phyloP scores from a whole-genome alignment of 805 yeast genomes.

The Candida morakotiae region DNA sequence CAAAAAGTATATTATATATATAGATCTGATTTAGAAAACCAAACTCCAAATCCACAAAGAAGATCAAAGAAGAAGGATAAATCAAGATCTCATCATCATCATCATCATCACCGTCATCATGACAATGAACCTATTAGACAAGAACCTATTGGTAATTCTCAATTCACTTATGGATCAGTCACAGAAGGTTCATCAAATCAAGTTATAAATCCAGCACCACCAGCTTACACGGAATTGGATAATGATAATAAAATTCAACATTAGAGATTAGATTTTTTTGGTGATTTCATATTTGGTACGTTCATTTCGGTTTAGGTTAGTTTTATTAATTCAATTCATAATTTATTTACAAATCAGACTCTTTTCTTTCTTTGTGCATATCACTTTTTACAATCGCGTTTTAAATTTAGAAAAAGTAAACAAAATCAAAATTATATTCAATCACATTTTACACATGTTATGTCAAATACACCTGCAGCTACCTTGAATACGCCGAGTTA shows the following conservation, averaged over 20 bases:
- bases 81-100: slow-evolving; percentile 2
- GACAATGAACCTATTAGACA: slow-evolving; percentile 5
- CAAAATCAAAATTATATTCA: not conserved
- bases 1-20: slow-evolving; percentile 31
- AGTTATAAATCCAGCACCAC: slow-evolving; percentile 23
- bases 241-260: slow-evolving; percentile 11
- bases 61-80: not conserved
- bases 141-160: slow-evolving; percentile 8
- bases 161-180: slow-evolving; percentile 25
- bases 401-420: slow-evolving; percentile 2
- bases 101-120: slow-evolving; percentile 7
- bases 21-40: slow-evolving; percentile 31
- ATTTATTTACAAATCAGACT: too few species aligned
- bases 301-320: too few species aligned
- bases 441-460: slow-evolving; percentile 5
- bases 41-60: slow-evolving; percentile 7
- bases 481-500: slow-evolving; percentile 5
- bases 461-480: slow-evolving; percentile 4
- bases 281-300: not conserved
- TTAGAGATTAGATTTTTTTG: not conserved
- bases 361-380: too few species aligned
- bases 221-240: slow-evolving; percentile 28
- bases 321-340: too few species aligned
- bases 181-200: slow-evolving; percentile 14
- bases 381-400: slow-evolving; percentile 3